Evolutionary conservation across 2,329 filamentous ascomycete genomes (phyloP), one percentile per base, ranked within the genome.

Genomic region (Trichoderma gracile): DNA sequence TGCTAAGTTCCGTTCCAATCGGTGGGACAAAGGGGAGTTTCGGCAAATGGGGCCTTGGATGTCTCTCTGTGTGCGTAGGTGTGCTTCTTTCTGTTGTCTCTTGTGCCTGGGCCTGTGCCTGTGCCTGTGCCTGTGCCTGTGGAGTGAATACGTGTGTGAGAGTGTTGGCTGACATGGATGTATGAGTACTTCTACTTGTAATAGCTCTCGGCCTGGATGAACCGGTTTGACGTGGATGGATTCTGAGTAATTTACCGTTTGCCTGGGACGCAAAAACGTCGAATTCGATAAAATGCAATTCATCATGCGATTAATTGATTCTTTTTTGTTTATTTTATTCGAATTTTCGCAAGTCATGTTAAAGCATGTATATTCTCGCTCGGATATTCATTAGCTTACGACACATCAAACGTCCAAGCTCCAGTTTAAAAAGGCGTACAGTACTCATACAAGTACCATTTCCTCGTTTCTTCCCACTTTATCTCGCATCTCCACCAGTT

Each of bases 1-100:
- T 33, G 60, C 58, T 49, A 45, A 10, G 33, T 47, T 62, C 58
- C 58, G 58, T 62, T 62, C 58, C 58, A 60, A 53, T 33, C 38
- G 45, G 58, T 62, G 58, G 58, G 53, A 62, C 58, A 62, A 46
- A 62, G 49, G 58, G 42, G 58, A 40, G 42, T 30, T 30, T 27
- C 25, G n/a, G 43, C 55, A 47, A 27, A 12, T 38, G 33, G 33
- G 33, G 33, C 33, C 33, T 14, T 33, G 9, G 30, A 33, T 33
- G 30, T 33, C 30, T 33, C 30, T 30, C 5, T 30, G 3, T 27
- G 25, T 27, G 3, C 6, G 25, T 27, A 3, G 3, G 25, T 27
- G 3, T 27, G 25, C n/a, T n/a, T 27, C 25, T 30, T 5, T 7
- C 30, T 30, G 30, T 7, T 30, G 8, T 30, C 5, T 30, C 5